Percentiles rank a stretch among this genome's conserved stretches.
Evolutionary conservation across 208 protist genomes (phyloP).

Genomic region (Leishmania tarentolae): DNA sequence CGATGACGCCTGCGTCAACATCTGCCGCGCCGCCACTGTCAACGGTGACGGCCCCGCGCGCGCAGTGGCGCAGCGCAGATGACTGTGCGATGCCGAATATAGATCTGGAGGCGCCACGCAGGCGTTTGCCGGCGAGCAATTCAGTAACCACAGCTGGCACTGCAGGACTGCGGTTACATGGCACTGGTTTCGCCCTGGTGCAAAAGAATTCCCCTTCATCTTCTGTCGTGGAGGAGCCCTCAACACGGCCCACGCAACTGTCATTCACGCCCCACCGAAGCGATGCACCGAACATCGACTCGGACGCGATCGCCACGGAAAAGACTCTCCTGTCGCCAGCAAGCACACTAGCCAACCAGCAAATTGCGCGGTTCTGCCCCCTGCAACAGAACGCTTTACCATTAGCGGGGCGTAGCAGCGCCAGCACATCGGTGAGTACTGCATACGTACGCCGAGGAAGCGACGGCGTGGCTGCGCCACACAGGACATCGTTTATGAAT

Average conservation of each 20-base stretch:
- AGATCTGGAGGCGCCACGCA: background rate
- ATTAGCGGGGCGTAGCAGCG: background rate
- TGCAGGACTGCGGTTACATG: background rate
- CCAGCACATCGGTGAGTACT: conserved; percentile 22
- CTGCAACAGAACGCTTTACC: conserved; percentile 4
- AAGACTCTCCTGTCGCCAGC: background rate
- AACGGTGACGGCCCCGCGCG: background rate
- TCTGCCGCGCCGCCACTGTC: background rate
- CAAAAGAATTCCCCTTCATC: background rate
- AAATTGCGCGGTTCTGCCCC: background rate
- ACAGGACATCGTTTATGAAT: conserved; percentile 38
- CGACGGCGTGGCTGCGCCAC: conserved; percentile 8
- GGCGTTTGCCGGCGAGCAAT: background rate
- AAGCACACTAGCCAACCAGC: background rate
- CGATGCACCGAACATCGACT: background rate
- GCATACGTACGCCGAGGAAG: conserved; percentile 38
- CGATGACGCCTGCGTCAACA: conserved; percentile 2
- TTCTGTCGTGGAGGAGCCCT: background rate
- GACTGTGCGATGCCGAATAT: background rate
- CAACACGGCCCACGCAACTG: background rate
- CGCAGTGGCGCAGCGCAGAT: background rate
- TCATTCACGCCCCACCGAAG: background rate
- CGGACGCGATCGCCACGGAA: background rate
- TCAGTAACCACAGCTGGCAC: background rate
- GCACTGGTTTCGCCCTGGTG: background rate